These are phyloP conservation scores for Bryum argenteum DNA, from an alignment of 225 moss, liverwort and hornwort genomes.

Conservation along the genomic window DNA sequence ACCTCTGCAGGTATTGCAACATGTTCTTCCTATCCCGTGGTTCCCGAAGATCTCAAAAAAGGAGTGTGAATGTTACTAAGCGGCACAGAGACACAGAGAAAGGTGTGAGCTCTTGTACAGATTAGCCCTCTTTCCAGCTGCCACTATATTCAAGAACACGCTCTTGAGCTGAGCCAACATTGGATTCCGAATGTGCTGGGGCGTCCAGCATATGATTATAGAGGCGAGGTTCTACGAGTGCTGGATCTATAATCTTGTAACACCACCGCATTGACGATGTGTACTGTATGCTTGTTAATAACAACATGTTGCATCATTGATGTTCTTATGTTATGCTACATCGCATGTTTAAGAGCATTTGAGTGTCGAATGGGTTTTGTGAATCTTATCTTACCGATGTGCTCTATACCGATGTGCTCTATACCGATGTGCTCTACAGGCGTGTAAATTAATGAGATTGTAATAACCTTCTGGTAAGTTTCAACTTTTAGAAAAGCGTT, in stretches of 20 bases:
- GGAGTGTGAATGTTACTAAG: conserved; percentile 21
- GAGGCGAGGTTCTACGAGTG: conserved; percentile 1
- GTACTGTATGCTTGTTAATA: conserved; percentile 7
- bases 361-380: not conserved
- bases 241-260: not conserved
- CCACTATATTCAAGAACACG: not conserved
- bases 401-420: no score
- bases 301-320: not conserved
- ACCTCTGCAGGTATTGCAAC: conserved; percentile 77
- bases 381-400: no score
- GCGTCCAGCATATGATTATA: not conserved
- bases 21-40: conserved; percentile 89
- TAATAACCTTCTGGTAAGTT: no score
- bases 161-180: not conserved
- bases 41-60: conserved; percentile 77
- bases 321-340: not conserved
- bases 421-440: no score
- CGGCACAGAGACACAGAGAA: not conserved
- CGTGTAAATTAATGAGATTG: no score
- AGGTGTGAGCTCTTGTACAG: conserved; percentile 13
- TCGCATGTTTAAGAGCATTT: not conserved
- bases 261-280: not conserved
- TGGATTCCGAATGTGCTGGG: not conserved
- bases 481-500: no score
- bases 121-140: conserved; percentile 9